Percentiles rank a stretch among this genome's conserved stretches.
These are phyloP conservation scores for Tetracladium setigerum DNA, from an alignment of 495 filamentous ascomycete genomes.

Conservation along the genomic window DNA sequence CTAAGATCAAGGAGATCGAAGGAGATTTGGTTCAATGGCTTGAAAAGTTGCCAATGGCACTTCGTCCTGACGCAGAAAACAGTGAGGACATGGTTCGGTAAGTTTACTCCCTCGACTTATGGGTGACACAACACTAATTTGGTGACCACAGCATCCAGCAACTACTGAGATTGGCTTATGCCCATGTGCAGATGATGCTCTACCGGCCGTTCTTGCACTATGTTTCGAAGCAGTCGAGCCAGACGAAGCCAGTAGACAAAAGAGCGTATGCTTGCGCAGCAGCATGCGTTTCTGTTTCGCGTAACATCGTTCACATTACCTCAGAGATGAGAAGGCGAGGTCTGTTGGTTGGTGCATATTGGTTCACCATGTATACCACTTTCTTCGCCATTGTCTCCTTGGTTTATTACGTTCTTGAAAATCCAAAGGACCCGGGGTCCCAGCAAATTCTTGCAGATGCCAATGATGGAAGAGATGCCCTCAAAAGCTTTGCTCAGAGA, in stretches of 20 bases:
- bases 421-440: constrained; percentile 70
- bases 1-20: constrained; percentile 86
- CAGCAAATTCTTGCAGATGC: constrained; percentile 77
- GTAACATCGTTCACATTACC: constrained; percentile 91
- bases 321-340: constrained; percentile 80
- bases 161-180: constrained; percentile 77
- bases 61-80: constrained; percentile 70
- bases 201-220: constrained; percentile 96
- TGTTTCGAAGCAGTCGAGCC: constrained; percentile 60
- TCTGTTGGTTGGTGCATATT: constrained; percentile 82
- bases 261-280: constrained; percentile 86
- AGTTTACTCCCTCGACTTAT: constrained; percentile 17
- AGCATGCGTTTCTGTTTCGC: constrained; percentile 83
- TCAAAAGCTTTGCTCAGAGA: constrained; percentile 67
- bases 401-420: constrained; percentile 85
- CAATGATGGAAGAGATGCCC: constrained; percentile 70
- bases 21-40: constrained; percentile 78
- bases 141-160: constrained; percentile 61
- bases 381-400: constrained; percentile 91
- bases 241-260: constrained; percentile 67
- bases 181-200: constrained; percentile 89
- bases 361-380: constrained; percentile 94
- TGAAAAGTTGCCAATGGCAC: constrained; percentile 63
- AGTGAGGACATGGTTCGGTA: constrained; percentile 71
- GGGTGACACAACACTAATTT: too few species aligned